Conservation (phyloP, 371 early-diverging fungal genomes). For the Thermomucor indicae-seudaticae region DNA sequence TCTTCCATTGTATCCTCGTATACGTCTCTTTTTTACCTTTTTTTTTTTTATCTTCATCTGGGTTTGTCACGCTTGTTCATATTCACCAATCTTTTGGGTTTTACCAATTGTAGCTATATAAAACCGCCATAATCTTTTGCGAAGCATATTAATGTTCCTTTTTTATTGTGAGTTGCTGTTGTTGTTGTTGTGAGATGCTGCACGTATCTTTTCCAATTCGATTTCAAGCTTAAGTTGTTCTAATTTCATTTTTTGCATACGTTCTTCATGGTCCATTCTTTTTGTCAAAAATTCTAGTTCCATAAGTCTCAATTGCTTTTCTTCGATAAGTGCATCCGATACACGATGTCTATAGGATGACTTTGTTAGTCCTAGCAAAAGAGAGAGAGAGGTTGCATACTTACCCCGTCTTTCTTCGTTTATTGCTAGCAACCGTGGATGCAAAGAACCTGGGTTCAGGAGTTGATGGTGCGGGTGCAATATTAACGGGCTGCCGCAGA, state of each 20-base stretch:
- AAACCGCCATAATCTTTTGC: no score
- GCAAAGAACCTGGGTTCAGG: no score
- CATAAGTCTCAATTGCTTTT: constrained; percentile 12
- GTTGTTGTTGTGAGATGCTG: neutral
- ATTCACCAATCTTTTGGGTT: neutral
- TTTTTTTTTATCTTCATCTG: neutral
- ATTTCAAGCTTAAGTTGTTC: constrained; percentile 34
- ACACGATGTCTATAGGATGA: constrained; percentile 6
- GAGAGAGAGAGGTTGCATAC: neutral
- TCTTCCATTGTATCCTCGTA: neutral
- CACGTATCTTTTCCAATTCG: constrained; percentile 24
- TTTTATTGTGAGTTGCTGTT: constrained; percentile 3
- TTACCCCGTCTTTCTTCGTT: constrained; percentile 13
- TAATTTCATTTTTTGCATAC: constrained; percentile 35
- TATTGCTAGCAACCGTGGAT: no score
- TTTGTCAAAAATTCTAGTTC: constrained; percentile 20
- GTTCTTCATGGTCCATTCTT: constrained; percentile 35
- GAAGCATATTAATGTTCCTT: constrained; percentile 3
- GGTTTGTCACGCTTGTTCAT: constrained; percentile 5
- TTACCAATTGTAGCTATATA: constrained; percentile 1
- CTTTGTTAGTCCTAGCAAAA: no score
- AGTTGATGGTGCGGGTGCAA: neutral
- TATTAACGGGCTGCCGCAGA: neutral
- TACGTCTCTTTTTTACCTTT: constrained; percentile 2
- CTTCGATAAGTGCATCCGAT: constrained; percentile 10